Conservation (phyloP, 441 rosid genomes). For the Euphorbia neoarborescens region DNA sequence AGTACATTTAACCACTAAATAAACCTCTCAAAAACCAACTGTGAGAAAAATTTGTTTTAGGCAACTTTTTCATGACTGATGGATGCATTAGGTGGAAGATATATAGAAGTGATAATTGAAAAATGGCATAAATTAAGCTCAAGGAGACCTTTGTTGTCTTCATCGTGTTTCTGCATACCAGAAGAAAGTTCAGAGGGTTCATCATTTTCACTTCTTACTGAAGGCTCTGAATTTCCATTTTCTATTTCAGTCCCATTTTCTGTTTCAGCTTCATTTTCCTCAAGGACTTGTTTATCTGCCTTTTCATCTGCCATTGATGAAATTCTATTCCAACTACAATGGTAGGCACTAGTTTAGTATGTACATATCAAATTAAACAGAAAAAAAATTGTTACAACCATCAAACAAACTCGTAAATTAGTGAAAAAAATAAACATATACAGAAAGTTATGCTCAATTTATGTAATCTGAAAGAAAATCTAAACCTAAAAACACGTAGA, state of each 20-base stretch:
- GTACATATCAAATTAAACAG: background rate
- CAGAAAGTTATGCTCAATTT: background rate
- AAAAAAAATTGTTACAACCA: background rate
- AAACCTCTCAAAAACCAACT: background rate
- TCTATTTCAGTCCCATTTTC: conserved; percentile 38
- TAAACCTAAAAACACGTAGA: background rate
- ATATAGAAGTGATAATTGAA: background rate
- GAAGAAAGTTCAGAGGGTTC: conserved; percentile 30
- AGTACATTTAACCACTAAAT: background rate
- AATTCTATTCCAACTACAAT: conserved; percentile 13
- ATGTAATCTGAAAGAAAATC: background rate
- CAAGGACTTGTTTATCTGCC: conserved; percentile 27
- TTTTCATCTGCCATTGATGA: conserved; percentile 41
- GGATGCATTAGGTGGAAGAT: background rate
- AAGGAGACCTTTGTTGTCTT: conserved; percentile 46
- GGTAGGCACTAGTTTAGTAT: background rate
- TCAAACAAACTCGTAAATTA: background rate
- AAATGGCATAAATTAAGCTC: background rate
- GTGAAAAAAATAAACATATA: background rate
- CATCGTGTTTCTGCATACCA: conserved; percentile 35
- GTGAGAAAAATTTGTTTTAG: background rate
- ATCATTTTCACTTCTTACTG: conserved; percentile 32
- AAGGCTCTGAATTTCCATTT: conserved; percentile 34
- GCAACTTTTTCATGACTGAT: background rate
- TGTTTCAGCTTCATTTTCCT: conserved; percentile 35